These are phyloP conservation scores for Polyporus tsugae DNA, from an alignment of 1,284 basidiomycete genomes.

Conservation along the genomic window DNA sequence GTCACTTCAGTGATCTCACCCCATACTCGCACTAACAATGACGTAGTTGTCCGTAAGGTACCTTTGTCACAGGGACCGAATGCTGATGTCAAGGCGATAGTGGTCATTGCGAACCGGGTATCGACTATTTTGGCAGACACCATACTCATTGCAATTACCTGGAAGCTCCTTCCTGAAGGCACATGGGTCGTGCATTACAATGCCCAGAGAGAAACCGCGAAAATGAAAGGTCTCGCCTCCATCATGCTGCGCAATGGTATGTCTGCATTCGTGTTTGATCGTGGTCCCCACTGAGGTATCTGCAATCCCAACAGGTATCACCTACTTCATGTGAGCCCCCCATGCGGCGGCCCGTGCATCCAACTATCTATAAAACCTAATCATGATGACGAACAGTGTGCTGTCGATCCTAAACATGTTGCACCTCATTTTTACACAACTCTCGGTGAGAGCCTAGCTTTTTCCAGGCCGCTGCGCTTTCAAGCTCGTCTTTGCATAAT, in stretches of 20 bases:
- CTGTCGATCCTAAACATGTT: not conserved
- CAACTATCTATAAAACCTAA: not conserved
- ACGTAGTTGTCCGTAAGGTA: not conserved
- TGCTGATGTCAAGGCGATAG: not conserved
- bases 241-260: not conserved
- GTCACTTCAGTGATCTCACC: no score
- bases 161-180: not conserved
- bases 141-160: not conserved
- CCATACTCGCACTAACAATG: no score
- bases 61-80: not conserved
- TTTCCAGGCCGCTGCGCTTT: not conserved
- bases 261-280: not conserved
- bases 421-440: not conserved
- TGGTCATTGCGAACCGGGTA: not conserved
- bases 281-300: not conserved
- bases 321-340: not conserved
- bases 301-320: not conserved
- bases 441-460: not conserved
- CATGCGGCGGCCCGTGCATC: not conserved
- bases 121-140: not conserved
- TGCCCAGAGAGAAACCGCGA: no score
- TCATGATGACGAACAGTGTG: not conserved
- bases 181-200: not conserved
- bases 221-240: not conserved
- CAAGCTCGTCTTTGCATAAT: not conserved